Conservation (phyloP, 176 grass and related monocot genomes). For the Triticum timopheevii region DNA sequence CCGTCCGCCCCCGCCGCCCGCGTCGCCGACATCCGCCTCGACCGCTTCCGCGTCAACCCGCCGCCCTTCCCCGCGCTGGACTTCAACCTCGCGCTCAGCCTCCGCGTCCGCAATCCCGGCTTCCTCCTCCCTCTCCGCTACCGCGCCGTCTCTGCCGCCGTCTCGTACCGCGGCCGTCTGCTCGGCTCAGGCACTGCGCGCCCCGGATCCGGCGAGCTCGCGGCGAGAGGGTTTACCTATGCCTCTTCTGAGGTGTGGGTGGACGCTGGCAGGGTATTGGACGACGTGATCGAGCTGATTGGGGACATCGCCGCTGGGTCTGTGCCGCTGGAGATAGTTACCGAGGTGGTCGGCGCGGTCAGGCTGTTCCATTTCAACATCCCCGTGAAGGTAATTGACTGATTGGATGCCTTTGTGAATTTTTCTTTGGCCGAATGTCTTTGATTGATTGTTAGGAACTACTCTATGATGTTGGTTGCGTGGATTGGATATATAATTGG, state of each 20-base stretch:
- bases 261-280: conserved; percentile 40
- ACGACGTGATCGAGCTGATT: conserved; percentile 45
- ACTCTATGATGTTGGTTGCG: background rate
- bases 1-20: conserved; percentile 5
- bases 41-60: background rate
- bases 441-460: background rate
- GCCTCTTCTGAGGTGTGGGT: conserved; percentile 46
- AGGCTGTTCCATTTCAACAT: conserved; percentile 35
- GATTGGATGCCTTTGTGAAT: background rate
- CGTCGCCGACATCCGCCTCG: background rate
- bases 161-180: conserved; percentile 48
- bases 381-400: conserved; percentile 46
- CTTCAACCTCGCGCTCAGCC: conserved; percentile 37
- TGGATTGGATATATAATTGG: background rate
- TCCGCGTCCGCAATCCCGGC: background rate
- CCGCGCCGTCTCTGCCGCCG: conserved; percentile 32
- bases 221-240: background rate
- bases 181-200: conserved; percentile 34
- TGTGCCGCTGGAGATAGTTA: conserved; percentile 50
- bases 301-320: conserved; percentile 39
- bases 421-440: background rate
- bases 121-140: conserved; percentile 32
- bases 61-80: conserved; percentile 21
- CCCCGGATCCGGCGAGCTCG: conserved; percentile 31
- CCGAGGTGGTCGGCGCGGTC: conserved; percentile 35